Conservation (phyloP, 805 yeast species). For the Ogataea populi-albae region DNA sequence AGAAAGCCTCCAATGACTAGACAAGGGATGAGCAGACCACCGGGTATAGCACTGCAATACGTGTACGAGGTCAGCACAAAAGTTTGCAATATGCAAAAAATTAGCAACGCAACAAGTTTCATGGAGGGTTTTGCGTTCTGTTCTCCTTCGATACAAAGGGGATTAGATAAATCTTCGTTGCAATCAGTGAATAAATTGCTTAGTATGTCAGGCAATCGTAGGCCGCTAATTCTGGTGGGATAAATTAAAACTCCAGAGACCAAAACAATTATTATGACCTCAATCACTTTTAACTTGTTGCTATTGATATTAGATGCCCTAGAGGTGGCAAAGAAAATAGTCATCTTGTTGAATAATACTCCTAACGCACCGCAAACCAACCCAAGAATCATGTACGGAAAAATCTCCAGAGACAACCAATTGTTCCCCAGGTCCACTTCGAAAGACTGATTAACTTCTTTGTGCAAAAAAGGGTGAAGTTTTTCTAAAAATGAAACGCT, state of each 20-base stretch:
- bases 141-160: constrained; percentile 24
- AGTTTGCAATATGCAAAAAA: constrained; percentile 47
- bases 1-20: constrained; percentile 58
- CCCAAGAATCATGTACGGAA: constrained; percentile 74
- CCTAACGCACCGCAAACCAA: constrained; percentile 69
- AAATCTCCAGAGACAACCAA: constrained; percentile 68
- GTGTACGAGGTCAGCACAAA: constrained; percentile 63
- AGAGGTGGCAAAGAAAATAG: constrained; percentile 40
- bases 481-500: constrained; percentile 60
- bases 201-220: constrained; percentile 55
- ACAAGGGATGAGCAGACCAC: constrained; percentile 65
- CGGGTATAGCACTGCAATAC: constrained; percentile 66
- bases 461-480: constrained; percentile 48
- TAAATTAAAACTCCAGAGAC: constrained; percentile 55
- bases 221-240: constrained; percentile 50
- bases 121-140: constrained; percentile 37
- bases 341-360: constrained; percentile 46
- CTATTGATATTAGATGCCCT: constrained; percentile 30
- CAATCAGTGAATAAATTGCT: constrained; percentile 73
- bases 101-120: constrained; percentile 26
- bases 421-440: constrained; percentile 66
- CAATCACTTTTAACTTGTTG: constrained; percentile 36
- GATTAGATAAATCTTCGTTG: constrained; percentile 17
- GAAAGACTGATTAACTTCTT: constrained; percentile 42
- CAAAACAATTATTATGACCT: constrained; percentile 46